Conservation (phyloP, 148 eudicot genomes). For the Chenopodium formosanum region DNA sequence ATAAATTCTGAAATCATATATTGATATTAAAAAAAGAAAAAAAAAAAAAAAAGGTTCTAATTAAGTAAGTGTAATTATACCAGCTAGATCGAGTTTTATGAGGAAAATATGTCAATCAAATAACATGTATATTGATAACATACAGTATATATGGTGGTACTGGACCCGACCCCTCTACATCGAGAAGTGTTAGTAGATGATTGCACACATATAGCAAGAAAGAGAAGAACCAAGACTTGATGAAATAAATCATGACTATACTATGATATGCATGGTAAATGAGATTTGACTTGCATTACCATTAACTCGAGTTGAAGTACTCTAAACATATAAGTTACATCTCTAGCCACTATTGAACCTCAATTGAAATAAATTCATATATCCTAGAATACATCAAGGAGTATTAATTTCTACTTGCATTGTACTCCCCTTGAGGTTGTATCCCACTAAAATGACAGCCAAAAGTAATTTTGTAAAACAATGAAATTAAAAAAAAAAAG, state of each 20-base stretch:
- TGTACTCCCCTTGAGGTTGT: constrained; percentile 13
- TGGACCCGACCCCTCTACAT: not conserved
- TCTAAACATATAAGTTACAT: constrained; percentile 18
- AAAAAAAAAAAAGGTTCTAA: no score
- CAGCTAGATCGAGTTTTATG: no score
- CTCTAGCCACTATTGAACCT: constrained; percentile 15
- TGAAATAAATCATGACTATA: not conserved
- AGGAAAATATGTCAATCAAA: no score
- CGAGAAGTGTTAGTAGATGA: not conserved
- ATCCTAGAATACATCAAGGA: not conserved
- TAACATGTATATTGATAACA: no score
- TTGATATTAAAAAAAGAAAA: no score
- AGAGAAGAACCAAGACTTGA: not conserved
- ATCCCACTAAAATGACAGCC: constrained; percentile 18
- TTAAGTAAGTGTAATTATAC: no score
- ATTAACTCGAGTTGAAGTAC: not conserved
- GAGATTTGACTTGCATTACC: constrained; percentile 6
- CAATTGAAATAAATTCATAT: constrained; percentile 15
- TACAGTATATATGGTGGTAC: no score
- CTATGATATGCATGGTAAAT: not conserved
- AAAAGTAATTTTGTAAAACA: not conserved
- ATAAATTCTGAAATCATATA: no score
- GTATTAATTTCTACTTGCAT: constrained; percentile 16
- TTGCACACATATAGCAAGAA: not conserved
- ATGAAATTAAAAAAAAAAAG: not conserved